These are phyloP conservation scores for Sclerotinia subarctica DNA, from an alignment of 2,329 filamentous ascomycete genomes.

Conservation along the genomic window DNA sequence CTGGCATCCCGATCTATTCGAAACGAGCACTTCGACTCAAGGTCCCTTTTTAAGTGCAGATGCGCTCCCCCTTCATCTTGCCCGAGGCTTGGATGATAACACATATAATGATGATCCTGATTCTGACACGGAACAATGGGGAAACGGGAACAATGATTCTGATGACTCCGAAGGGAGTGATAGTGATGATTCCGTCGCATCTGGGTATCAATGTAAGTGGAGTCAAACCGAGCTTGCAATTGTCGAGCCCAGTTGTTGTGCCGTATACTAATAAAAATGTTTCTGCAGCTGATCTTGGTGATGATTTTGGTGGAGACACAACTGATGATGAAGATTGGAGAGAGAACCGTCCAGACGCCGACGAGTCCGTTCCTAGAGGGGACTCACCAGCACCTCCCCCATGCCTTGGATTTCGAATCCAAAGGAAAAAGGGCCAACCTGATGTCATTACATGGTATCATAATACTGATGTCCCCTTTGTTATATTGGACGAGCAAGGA, in stretches of 20 bases:
- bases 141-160: constrained; percentile 6
- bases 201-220: constrained; percentile 20
- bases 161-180: constrained; percentile 4
- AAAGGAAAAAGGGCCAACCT: constrained; percentile 30
- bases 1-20: constrained; percentile 18
- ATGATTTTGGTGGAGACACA: constrained; percentile 13
- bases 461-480: constrained; percentile 41
- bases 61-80: constrained; percentile 12
- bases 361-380: neutral
- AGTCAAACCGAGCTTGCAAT: neutral
- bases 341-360: constrained; percentile 13
- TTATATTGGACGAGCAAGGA: constrained; percentile 42
- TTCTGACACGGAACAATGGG: constrained; percentile 14
- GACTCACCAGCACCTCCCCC: constrained; percentile 9
- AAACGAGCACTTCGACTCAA: neutral
- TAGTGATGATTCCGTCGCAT: constrained; percentile 12
- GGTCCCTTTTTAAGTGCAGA: constrained; percentile 15
- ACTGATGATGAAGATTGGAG: constrained; percentile 20
- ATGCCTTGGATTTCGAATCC: constrained; percentile 22
- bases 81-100: constrained; percentile 16
- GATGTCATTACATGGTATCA: constrained; percentile 38
- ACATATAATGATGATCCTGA: constrained; percentile 16
- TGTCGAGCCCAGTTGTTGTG: neutral
- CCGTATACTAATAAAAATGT: neutral
- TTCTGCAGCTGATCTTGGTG: constrained; percentile 44